These are phyloP conservation scores for Gremmenia infestans DNA, from an alignment of 2,329 filamentous ascomycete species.

Conservation along the genomic window DNA sequence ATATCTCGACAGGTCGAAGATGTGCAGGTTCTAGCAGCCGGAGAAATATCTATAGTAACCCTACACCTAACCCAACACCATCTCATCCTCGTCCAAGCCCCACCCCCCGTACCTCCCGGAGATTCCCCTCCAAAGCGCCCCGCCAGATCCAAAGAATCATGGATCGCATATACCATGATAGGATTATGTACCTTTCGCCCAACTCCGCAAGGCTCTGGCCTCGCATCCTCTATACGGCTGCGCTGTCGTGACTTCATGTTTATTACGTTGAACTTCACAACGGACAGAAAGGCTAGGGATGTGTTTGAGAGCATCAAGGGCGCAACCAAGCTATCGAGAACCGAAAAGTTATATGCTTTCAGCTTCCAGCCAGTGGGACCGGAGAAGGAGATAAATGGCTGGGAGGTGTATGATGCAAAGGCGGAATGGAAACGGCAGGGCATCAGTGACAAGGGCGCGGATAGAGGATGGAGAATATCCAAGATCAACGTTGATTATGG, in stretches of 20 bases:
- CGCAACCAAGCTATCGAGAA: conserved; percentile 74
- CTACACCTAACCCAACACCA: conserved; percentile 54
- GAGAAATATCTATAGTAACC: conserved; percentile 51
- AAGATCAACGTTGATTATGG: conserved; percentile 84
- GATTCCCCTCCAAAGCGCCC: conserved; percentile 29
- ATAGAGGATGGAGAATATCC: conserved; percentile 72
- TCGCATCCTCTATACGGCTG: conserved; percentile 77
- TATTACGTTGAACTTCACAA: conserved; percentile 81
- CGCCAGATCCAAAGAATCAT: conserved; percentile 60
- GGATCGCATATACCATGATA: conserved; percentile 94
- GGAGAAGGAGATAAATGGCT: conserved; percentile 73
- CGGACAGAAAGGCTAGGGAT: conserved; percentile 70
- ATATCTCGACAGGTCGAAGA: conserved; percentile 46
- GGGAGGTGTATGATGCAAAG: conserved; percentile 78
- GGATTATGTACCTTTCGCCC: conserved; percentile 73
- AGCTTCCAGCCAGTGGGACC: conserved; percentile 69
- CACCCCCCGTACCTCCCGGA: conserved; percentile 22
- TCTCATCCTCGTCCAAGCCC: conserved; percentile 39
- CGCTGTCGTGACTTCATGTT: conserved; percentile 92
- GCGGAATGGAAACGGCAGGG: conserved; percentile 85
- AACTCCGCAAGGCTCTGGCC: conserved; percentile 61
- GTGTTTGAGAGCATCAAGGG: conserved; percentile 85
- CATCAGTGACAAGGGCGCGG: conserved; percentile 69
- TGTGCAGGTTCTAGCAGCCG: conserved; percentile 55
- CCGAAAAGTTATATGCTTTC: conserved; percentile 91